Conservation (phyloP, 345 rosid genomes). For the Passiflora organensis region DNA sequence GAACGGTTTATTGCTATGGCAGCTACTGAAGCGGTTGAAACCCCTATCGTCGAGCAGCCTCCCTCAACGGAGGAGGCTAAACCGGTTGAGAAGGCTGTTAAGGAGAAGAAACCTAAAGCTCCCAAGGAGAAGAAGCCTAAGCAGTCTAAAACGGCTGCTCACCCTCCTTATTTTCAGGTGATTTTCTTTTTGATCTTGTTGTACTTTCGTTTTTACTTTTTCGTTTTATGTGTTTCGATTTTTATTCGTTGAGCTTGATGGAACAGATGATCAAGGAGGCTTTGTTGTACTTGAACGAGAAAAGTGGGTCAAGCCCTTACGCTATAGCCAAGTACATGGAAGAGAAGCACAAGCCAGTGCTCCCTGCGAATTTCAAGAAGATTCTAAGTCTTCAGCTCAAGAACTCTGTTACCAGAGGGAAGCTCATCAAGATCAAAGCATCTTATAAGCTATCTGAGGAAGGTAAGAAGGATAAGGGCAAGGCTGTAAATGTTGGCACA, state of each 20-base stretch:
- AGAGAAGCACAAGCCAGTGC: slow-evolving; percentile 14
- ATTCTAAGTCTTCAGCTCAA: slow-evolving; percentile 14
- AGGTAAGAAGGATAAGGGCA: slow-evolving; percentile 15
- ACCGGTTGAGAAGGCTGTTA: no score
- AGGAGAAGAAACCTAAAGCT: slow-evolving; percentile 33
- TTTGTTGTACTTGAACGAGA: slow-evolving; percentile 19
- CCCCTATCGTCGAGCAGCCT: no score
- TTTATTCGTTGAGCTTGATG: not conserved
- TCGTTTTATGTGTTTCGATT: not conserved
- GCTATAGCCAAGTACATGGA: slow-evolving; percentile 26
- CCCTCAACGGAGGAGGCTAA: no score
- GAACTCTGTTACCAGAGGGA: slow-evolving; percentile 17
- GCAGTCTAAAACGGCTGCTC: slow-evolving; percentile 24
- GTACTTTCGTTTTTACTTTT: not conserved
- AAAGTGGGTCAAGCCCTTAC: slow-evolving; percentile 30
- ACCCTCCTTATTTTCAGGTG: slow-evolving; percentile 21
- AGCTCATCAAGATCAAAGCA: slow-evolving; percentile 23
- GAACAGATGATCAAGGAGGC: slow-evolving; percentile 31
- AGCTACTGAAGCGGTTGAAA: no score
- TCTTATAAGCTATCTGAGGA: not conserved
- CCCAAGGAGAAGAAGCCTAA: slow-evolving; percentile 39
- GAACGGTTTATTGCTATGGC: no score
- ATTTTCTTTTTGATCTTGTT: not conserved
- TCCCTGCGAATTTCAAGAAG: slow-evolving; percentile 22
- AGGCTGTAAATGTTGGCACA: not conserved